phyloP scores from a whole-genome alignment of 2,329 filamentous ascomycete genomes.

The Metarhizium rileyi region DNA sequence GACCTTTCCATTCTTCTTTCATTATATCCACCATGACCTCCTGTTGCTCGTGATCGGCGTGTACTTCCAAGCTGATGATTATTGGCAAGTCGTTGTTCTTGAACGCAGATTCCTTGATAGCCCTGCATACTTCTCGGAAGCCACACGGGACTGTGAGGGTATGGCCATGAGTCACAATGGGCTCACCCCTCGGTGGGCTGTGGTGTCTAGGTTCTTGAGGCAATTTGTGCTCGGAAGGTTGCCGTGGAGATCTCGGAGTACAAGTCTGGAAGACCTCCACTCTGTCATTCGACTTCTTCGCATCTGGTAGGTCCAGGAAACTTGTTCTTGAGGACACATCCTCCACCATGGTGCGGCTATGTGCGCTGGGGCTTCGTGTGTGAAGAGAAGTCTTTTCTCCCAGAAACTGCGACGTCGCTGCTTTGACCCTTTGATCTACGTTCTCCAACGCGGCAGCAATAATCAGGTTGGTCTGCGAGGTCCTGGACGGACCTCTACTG shows the following conservation, averaged over 20 bases:
- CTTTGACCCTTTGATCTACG: conserved; percentile 22
- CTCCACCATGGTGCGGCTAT: conserved; percentile 21
- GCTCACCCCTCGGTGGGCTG: conserved; percentile 45
- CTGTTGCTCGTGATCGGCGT: conserved; percentile 74
- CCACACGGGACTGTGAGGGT: conserved; percentile 79
- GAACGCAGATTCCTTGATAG: conserved; percentile 73
- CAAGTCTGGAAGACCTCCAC: conserved; percentile 18
- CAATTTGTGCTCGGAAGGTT: neutral
- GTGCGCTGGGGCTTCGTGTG: conserved; percentile 30
- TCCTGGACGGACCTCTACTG: conserved; percentile 35
- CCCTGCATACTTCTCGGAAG: conserved; percentile 77
- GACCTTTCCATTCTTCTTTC: conserved; percentile 71
- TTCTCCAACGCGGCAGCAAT: conserved; percentile 27
- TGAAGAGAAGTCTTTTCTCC: conserved; percentile 21
- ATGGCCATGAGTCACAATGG: conserved; percentile 72
- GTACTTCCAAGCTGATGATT: conserved; percentile 88
- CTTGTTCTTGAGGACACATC: conserved; percentile 23
- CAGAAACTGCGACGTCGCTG: conserved; percentile 15
- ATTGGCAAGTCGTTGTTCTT: conserved; percentile 65
- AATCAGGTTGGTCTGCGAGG: conserved; percentile 35
- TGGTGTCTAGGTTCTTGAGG: conserved; percentile 7
- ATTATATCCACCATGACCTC: conserved; percentile 91
- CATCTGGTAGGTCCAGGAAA: conserved; percentile 16
- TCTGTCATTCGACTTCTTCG: conserved; percentile 24
- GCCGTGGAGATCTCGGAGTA: neutral